These are phyloP conservation scores for Capsicum chinense DNA, from an alignment of 257 asterid genomes.

Conservation along the genomic window DNA sequence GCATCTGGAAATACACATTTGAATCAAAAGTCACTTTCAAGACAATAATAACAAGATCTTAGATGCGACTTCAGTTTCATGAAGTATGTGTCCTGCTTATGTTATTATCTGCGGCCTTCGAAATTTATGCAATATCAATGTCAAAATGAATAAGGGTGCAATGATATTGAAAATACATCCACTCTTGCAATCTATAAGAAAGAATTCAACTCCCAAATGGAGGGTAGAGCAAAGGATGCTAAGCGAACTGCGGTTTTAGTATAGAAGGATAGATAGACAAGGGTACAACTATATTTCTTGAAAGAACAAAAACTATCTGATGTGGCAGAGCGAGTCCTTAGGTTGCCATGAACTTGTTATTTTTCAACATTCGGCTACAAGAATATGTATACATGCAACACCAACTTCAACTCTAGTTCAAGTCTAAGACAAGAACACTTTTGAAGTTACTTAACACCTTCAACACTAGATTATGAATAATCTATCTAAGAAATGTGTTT, in stretches of 20 bases:
- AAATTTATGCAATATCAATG: neutral
- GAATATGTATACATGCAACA: too few species aligned
- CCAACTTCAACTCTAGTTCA: too few species aligned
- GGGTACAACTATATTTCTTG: neutral
- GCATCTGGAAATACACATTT: neutral
- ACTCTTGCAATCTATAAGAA: neutral
- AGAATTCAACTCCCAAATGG: conserved; percentile 1
- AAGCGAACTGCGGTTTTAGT: neutral
- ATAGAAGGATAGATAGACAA: neutral
- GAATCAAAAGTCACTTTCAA: neutral
- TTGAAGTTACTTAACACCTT: too few species aligned
- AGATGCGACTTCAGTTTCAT: neutral
- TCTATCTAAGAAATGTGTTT: too few species aligned
- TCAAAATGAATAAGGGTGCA: neutral
- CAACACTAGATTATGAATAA: too few species aligned
- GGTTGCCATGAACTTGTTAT: too few species aligned
- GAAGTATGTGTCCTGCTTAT: neutral
- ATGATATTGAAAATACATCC: neutral
- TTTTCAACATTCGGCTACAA: too few species aligned
- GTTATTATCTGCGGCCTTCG: neutral
- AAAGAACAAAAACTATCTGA: neutral
- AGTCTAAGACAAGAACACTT: too few species aligned
- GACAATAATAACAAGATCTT: neutral
- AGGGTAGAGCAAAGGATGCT: neutral
- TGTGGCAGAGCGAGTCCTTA: neutral